Conservation (phyloP, 2,329 filamentous ascomycete species). For the Xylariaceae sp. region DNA sequence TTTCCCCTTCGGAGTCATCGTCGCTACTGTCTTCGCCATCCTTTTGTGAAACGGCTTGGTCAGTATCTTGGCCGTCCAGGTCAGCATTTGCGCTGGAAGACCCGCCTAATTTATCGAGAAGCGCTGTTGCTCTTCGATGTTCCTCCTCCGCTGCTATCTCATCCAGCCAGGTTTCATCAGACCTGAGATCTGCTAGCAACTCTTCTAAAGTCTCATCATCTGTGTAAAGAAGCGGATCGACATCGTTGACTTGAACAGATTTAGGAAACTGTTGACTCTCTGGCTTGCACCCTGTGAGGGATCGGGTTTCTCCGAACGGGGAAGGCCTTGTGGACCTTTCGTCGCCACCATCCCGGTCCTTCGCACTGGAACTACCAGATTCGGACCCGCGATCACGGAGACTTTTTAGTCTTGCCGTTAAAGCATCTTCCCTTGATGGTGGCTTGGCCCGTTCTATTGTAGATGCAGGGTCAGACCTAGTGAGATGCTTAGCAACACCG, state of each 20-base stretch:
- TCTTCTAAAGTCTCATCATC: constrained; percentile 53
- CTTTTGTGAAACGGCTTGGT: background rate
- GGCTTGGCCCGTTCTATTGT: constrained; percentile 42
- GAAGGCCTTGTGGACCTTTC: constrained; percentile 18
- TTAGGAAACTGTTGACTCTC: constrained; percentile 7
- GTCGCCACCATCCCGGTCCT: constrained; percentile 6
- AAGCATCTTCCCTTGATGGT: constrained; percentile 46
- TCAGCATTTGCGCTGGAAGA: constrained; percentile 8
- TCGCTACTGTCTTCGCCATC: constrained; percentile 7
- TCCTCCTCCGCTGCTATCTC: constrained; percentile 33
- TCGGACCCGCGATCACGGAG: constrained; percentile 42
- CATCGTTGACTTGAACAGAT: constrained; percentile 24
- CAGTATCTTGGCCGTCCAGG: constrained; percentile 4
- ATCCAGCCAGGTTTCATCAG: constrained; percentile 34
- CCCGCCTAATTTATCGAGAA: constrained; percentile 34
- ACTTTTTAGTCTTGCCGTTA: constrained; percentile 49
- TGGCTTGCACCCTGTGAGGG: background rate
- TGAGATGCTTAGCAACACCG: constrained; percentile 27
- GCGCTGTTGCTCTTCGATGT: constrained; percentile 31
- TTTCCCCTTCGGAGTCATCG: constrained; percentile 47
- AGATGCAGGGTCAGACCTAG: constrained; percentile 28
- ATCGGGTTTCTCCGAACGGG: background rate
- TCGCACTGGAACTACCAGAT: constrained; percentile 7
- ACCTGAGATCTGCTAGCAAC: constrained; percentile 43
- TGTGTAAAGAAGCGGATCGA: constrained; percentile 41